These are phyloP conservation scores for Rhizopogon vesiculosus DNA, from an alignment of 768 basidiomycete species.

Conservation along the genomic window DNA sequence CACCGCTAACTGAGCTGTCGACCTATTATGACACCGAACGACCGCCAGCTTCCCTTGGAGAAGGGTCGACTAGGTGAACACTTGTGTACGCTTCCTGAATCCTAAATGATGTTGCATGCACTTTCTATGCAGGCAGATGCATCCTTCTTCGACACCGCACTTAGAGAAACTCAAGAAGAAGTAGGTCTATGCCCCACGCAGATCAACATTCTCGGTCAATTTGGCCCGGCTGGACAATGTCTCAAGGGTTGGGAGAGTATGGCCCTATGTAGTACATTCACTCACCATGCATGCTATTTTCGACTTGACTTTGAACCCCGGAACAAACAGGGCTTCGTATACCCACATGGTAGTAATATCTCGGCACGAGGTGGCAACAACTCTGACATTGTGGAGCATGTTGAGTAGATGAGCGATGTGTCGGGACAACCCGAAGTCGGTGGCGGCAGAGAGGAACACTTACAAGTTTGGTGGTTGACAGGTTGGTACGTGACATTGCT, in stretches of 20 bases:
- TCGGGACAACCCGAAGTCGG: no score
- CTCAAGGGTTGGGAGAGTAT: conserved; percentile 57
- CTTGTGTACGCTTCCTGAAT: conserved; percentile 14
- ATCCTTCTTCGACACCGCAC: conserved; percentile 51
- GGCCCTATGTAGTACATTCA: conserved; percentile 71
- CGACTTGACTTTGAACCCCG: no score
- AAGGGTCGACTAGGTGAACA: conserved; percentile 57
- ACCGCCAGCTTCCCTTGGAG: conserved; percentile 71
- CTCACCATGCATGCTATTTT: conserved; percentile 39
- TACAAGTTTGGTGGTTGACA: no score
- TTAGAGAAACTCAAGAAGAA: conserved; percentile 76
- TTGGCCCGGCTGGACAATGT: conserved; percentile 59
- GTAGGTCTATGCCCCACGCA: conserved; percentile 53
- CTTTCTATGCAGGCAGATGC: conserved; percentile 37
- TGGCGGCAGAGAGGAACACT: no score
- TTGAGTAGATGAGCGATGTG: no score
- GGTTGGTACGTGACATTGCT: no score
- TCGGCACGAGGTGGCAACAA: conserved; percentile 57
- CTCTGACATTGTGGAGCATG: no score
- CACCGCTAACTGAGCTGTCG: no score
- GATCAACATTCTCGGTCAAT: conserved; percentile 60
- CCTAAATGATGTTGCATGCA: not conserved
- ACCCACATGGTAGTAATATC: conserved; percentile 28
- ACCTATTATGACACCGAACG: not conserved
- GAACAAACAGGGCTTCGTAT: no score